Evolutionary conservation across 2,329 filamentous ascomycete genomes (phyloP), one percentile per base, ranked within the genome.

Genomic region (Pseudogymnoascus sp.): DNA sequence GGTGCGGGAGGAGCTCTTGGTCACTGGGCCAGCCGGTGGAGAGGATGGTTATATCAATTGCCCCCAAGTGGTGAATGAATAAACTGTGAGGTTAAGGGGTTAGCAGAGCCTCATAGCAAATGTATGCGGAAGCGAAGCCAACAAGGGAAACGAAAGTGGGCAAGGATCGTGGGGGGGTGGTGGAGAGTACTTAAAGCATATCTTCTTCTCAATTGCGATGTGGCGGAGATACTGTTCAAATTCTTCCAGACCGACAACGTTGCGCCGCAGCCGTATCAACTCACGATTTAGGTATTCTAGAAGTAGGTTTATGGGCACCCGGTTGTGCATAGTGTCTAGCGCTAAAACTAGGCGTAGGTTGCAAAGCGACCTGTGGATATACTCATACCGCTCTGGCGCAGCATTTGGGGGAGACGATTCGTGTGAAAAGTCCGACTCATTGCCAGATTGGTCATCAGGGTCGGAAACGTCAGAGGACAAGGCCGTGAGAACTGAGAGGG

Each of bases 251-350:
- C 45, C 45, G 8, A 31, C n/a, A 25, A 55, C 45, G 3, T 16
- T 31, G 25, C 25, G 45, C n/a, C 45, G 45, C 5, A 55, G 45
- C 25, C 45, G 45, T n/a, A 55, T 55, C n/a, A 55, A 4, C 45
- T 55, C 45, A 8, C 45, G 45, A 6, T 55, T 55, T 9, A 55
- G n/a, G 5, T 55, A 55, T 55, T 55, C 45, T 16, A 55, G 45
- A 55, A 55, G 25, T 9, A 55, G 45, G n/a, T 55, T 33, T 55
- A 55, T 55, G 25, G 45, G 45, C 8, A 55, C 45, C n/a, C n/a
- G 45, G n/a, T 55, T 55, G 25, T 55, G 45, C 45, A 55, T 55
- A 9, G 8, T 33, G n/a, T 55, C 45, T 12, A 55, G 45, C 8
- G 45, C 45, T 31, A 55, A 6, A 9, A 55, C n/a, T 9, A 55